These are phyloP conservation scores for Nothophoma quercina DNA, from an alignment of 2,329 filamentous ascomycete genomes.

Conservation along the genomic window DNA sequence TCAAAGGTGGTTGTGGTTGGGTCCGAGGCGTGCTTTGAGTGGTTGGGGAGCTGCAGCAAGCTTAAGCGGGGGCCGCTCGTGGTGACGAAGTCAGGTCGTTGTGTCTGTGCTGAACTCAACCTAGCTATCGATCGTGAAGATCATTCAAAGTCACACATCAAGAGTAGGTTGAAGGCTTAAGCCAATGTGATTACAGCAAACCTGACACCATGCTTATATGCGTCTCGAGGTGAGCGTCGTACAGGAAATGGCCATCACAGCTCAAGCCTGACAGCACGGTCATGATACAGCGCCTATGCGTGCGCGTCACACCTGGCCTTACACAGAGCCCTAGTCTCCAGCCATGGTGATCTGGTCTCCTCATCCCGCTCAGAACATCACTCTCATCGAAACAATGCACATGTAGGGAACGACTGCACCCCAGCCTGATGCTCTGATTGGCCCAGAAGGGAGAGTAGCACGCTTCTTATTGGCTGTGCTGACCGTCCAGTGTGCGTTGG, in stretches of 20 bases:
- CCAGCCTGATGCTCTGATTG: neutral
- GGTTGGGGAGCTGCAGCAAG: conserved; percentile 34
- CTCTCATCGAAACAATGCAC: neutral
- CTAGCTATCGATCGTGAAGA: conserved; percentile 1
- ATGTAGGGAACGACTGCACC: neutral
- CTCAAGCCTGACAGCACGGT: conserved; percentile 8
- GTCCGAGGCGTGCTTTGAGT: conserved; percentile 44
- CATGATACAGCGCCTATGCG: conserved; percentile 17
- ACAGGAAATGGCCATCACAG: conserved; percentile 24
- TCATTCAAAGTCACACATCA: neutral
- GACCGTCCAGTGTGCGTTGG: conserved; percentile 44
- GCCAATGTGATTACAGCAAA: conserved; percentile 1
- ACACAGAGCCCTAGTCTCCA: conserved; percentile 5
- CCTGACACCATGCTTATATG: conserved; percentile 36
- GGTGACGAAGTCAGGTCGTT: conserved; percentile 10
- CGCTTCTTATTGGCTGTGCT: conserved; percentile 29
- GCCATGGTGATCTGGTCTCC: conserved; percentile 2
- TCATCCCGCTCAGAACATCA: no score
- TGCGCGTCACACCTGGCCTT: conserved; percentile 11
- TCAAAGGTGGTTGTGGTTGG: conserved; percentile 43
- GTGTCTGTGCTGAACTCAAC: neutral
- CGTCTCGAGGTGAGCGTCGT: conserved; percentile 31
- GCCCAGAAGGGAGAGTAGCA: conserved; percentile 2
- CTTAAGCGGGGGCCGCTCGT: conserved; percentile 31
- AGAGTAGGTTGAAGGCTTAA: neutral